Percentiles rank a stretch among this genome's conserved stretches.
Conservation (phyloP, 2,329 filamentous ascomycete species). For the Berkeleyomyces basicola region DNA sequence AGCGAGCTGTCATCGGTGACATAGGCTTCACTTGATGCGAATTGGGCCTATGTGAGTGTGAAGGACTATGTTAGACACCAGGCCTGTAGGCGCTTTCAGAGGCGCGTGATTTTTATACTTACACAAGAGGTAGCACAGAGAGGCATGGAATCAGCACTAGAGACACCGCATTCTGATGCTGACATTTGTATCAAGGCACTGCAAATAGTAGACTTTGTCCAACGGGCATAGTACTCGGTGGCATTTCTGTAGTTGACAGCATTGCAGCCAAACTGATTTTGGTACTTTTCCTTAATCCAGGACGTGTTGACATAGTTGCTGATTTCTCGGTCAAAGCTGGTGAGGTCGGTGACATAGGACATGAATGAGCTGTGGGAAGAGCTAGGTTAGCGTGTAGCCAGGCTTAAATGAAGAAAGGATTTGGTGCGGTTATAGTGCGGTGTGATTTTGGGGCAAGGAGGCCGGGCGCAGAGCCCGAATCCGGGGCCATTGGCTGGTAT, state of each 20-base stretch:
- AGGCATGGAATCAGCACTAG: conserved; percentile 47
- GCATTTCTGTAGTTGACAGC: conserved; percentile 63
- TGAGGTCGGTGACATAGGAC: conserved; percentile 55
- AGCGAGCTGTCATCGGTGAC: conserved; percentile 58
- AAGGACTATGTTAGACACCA: not conserved
- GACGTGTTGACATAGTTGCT: conserved; percentile 53
- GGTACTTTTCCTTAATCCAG: conserved; percentile 71
- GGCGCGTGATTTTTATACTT: conserved; percentile 20
- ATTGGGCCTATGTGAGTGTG: conserved; percentile 42
- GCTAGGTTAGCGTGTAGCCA: conserved; percentile 14
- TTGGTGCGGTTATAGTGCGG: too few species aligned
- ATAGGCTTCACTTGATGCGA: conserved; percentile 74
- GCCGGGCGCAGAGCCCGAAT: too few species aligned
- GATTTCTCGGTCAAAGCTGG: conserved; percentile 64
- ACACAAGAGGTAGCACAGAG: conserved; percentile 84
- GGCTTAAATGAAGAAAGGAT: too few species aligned
- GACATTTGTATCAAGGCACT: conserved; percentile 91
- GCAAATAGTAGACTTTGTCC: conserved; percentile 81
- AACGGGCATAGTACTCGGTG: conserved; percentile 74
- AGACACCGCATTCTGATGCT: conserved; percentile 48
- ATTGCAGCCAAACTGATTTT: conserved; percentile 63
- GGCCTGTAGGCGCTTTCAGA: not conserved
- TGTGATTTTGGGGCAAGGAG: too few species aligned
- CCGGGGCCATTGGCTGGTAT: too few species aligned
- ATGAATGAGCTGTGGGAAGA: conserved; percentile 56